A percentile compares a stretch with the other conserved stretches of the same genome.
phyloP scores from a whole-genome alignment of 352 stramenopile species.

The Phytophthora ramorum region DNA sequence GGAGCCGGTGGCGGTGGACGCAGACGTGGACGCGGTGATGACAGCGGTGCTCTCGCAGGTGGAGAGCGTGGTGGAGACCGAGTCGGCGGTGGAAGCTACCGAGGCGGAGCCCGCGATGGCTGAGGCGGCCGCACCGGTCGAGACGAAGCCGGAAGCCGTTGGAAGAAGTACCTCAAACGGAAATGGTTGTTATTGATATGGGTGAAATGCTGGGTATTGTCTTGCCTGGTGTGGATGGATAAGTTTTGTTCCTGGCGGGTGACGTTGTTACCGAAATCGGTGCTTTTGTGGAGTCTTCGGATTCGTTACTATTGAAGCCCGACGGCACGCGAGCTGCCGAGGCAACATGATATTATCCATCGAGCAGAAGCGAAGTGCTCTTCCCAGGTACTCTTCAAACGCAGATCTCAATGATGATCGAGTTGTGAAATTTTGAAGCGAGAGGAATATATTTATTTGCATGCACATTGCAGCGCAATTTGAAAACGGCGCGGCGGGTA shows the following conservation, averaged over 20 bases:
- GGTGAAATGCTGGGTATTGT: background rate
- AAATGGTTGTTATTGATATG: background rate
- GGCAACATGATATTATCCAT: background rate
- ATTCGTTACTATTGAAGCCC: background rate
- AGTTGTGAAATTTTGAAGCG: background rate
- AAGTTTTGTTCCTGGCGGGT: conserved; percentile 18
- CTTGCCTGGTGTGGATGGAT: background rate
- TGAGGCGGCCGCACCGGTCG: background rate
- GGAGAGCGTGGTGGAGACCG: no score
- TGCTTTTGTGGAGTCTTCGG: background rate
- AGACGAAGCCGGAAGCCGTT: background rate
- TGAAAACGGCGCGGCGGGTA: background rate
- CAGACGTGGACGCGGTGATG: no score
- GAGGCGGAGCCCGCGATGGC: background rate
- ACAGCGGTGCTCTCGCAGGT: no score
- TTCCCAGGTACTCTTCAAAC: no score
- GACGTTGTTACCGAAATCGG: conserved; percentile 21
- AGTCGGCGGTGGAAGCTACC: background rate
- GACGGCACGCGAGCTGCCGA: background rate
- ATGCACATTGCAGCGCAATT: conserved; percentile 6
- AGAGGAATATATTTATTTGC: conserved; percentile 11
- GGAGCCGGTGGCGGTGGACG: no score
- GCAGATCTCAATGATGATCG: no score
- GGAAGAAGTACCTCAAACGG: no score
- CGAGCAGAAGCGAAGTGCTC: background rate